phyloP scores from a whole-genome alignment of 768 basidiomycete genomes.

The Zangia roseola region DNA sequence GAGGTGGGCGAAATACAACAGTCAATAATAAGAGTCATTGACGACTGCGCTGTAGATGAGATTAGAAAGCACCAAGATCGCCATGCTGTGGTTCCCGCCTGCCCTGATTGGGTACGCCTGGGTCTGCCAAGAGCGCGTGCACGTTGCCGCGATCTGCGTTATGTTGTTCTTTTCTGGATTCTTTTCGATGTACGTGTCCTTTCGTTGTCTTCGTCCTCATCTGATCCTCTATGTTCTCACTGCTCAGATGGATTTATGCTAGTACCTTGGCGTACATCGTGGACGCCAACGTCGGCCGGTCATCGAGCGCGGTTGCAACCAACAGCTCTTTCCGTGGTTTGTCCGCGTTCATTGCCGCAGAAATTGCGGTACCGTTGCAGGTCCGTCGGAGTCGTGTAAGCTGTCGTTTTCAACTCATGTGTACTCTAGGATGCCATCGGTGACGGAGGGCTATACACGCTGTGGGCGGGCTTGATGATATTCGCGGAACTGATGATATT shows the following conservation, averaged over 20 bases:
- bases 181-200: constrained; percentile 57
- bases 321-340: constrained; percentile 77
- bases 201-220: background rate
- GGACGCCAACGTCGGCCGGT: constrained; percentile 80
- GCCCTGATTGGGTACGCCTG: constrained; percentile 73
- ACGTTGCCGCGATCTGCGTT: constrained; percentile 69
- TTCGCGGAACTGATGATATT: constrained; percentile 54
- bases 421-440: constrained; percentile 58
- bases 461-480: constrained; percentile 59
- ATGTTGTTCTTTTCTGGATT: constrained; percentile 75
- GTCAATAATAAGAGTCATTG: background rate
- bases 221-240: background rate
- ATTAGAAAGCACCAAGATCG: constrained; percentile 58
- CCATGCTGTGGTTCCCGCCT: constrained; percentile 52
- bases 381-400: background rate
- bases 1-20: constrained; percentile 48
- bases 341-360: constrained; percentile 65
- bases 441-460: constrained; percentile 77
- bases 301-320: constrained; percentile 71
- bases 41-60: constrained; percentile 55
- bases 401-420: background rate
- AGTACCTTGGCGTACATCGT: constrained; percentile 83
- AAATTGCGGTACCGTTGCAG: constrained; percentile 77
- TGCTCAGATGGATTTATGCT: constrained; percentile 54
- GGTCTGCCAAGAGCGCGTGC: constrained; percentile 62